phyloP scores from a whole-genome alignment of 805 yeast genomes.

The Wickerhamiella dianesei region DNA sequence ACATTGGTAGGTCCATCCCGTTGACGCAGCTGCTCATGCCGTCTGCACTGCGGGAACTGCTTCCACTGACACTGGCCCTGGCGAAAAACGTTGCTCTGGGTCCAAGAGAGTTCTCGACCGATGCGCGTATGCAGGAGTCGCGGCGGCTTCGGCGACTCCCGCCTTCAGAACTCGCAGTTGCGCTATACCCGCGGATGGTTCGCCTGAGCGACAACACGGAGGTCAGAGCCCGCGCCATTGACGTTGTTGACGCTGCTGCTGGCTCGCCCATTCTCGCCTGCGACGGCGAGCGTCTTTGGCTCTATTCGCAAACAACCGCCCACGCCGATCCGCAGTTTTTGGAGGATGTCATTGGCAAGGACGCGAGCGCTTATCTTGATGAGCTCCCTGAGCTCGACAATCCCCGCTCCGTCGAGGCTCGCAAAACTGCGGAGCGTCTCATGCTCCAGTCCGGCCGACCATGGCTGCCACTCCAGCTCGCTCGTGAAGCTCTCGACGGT shows the following conservation, averaged over 20 bases:
- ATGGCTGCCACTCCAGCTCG: slow-evolving; percentile 40
- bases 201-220: slow-evolving; percentile 35
- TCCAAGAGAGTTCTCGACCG: slow-evolving; percentile 37
- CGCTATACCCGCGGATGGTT: slow-evolving; percentile 66
- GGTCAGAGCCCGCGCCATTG: slow-evolving; percentile 11
- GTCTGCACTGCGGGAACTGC: slow-evolving; percentile 57
- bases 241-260: slow-evolving; percentile 38
- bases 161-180: slow-evolving; percentile 42
- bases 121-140: slow-evolving; percentile 46
- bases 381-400: slow-evolving; percentile 62
- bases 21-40: slow-evolving; percentile 68
- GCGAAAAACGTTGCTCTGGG: slow-evolving; percentile 54
- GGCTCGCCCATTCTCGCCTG: slow-evolving; percentile 64
- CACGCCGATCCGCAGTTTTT: slow-evolving; percentile 43
- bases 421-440: slow-evolving; percentile 47
- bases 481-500: slow-evolving; percentile 53
- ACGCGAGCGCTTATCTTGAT: slow-evolving; percentile 37
- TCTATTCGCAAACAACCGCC: slow-evolving; percentile 2
- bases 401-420: slow-evolving; percentile 51
- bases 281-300: slow-evolving; percentile 37
- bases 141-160: slow-evolving; percentile 40
- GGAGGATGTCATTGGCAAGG: slow-evolving; percentile 58
- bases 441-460: slow-evolving; percentile 29
- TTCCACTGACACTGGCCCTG: slow-evolving; percentile 53
- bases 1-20: slow-evolving; percentile 28